These are phyloP conservation scores for Pharnaceum exiguum DNA, from an alignment of 148 eudicot genomes.

Conservation along the genomic window DNA sequence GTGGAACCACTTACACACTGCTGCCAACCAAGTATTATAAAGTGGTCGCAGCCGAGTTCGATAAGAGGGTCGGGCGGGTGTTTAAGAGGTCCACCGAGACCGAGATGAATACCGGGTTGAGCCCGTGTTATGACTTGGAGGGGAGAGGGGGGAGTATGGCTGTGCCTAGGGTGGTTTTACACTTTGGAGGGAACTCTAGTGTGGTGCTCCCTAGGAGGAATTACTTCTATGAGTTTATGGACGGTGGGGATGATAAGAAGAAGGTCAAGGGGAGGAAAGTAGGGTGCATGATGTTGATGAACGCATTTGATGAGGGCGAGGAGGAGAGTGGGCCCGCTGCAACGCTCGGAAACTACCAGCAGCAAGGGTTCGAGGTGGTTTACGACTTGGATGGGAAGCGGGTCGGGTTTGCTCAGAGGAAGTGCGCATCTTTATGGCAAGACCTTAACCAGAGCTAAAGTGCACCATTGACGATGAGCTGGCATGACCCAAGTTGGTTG, in stretches of 20 bases:
- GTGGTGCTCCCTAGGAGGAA: conserved; percentile 71
- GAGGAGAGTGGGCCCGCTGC: conserved; percentile 73
- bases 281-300: conserved; percentile 85
- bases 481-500: conserved; percentile 8
- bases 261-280: conserved; percentile 46
- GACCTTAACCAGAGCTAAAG: conserved; percentile 21
- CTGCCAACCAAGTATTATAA: conserved; percentile 42
- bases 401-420: conserved; percentile 76
- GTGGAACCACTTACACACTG: conserved; percentile 83
- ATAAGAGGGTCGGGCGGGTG: conserved; percentile 25
- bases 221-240: conserved; percentile 68
- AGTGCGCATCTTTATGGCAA: conserved; percentile 82
- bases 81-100: conserved; percentile 41
- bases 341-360: conserved; percentile 85
- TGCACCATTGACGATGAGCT: conserved; percentile 4
- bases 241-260: conserved; percentile 41
- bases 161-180: conserved; percentile 53
- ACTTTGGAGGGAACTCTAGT: conserved; percentile 70
- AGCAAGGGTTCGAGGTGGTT: conserved; percentile 92
- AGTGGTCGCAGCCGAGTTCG: conserved; percentile 43
- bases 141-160: conserved; percentile 1
- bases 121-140: conserved; percentile 66
- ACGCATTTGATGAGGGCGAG: conserved; percentile 79
- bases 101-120: conserved; percentile 62
- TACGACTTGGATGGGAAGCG: conserved; percentile 71